These are phyloP conservation scores for Phytomonas francai DNA, from an alignment of 208 protist genomes.

Conservation along the genomic window DNA sequence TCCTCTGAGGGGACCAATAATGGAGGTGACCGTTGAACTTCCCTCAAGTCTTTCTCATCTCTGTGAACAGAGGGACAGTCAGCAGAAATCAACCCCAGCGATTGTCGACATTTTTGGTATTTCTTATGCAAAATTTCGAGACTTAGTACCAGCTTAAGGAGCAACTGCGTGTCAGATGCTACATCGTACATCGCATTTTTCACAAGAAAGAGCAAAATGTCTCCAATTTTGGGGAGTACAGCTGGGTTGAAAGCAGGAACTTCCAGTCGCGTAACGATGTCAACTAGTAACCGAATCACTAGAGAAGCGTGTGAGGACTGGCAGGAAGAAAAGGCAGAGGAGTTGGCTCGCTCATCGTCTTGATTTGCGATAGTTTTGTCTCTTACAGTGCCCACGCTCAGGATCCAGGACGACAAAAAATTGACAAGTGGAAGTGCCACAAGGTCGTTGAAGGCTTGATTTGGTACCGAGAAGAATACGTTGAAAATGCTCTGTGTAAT, in stretches of 20 bases:
- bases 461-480: not conserved
- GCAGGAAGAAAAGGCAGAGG: not conserved
- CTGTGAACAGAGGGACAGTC: not conserved
- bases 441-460: not conserved
- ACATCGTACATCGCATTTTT: not conserved
- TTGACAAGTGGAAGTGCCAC: not conserved
- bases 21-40: not conserved
- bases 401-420: not conserved
- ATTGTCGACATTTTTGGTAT: not conserved
- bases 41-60: not conserved
- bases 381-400: not conserved
- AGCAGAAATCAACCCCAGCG: not conserved
- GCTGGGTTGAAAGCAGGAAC: not conserved
- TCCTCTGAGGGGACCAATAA: not conserved
- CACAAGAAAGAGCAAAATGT: not conserved
- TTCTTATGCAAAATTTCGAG: not conserved
- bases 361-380: not conserved
- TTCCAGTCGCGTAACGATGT: not conserved
- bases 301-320: not conserved
- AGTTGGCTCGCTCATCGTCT: not conserved
- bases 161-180: not conserved
- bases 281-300: not conserved
- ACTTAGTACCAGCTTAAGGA: not conserved
- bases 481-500: not conserved
- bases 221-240: not conserved